A percentile compares a stretch with the other conserved stretches of the same genome.
Conservation (phyloP, 805 yeast species). For the Tanozyma kutaoensis region DNA sequence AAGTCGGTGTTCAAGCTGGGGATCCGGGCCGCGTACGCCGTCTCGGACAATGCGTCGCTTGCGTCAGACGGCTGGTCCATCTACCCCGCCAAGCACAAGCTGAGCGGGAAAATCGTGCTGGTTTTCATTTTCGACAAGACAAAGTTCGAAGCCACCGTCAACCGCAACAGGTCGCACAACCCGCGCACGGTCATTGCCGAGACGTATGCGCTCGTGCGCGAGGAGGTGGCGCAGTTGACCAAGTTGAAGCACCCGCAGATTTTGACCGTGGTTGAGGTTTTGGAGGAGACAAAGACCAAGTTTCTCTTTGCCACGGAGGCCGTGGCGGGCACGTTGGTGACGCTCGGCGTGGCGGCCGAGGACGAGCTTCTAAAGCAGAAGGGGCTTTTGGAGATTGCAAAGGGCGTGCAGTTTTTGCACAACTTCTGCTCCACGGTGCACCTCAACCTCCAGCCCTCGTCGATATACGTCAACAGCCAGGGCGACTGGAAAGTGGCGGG, state of each 20-base stretch:
- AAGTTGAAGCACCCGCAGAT: constrained; percentile 85
- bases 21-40: constrained; percentile 52
- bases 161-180: constrained; percentile 21
- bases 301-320: constrained; percentile 79
- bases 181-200: constrained; percentile 47
- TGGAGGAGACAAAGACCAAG: constrained; percentile 74
- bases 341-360: constrained; percentile 13
- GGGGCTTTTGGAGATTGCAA: constrained; percentile 68
- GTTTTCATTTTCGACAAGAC: constrained; percentile 82
- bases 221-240: constrained; percentile 60
- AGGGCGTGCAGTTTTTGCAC: constrained; percentile 76
- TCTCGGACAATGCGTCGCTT: constrained; percentile 61
- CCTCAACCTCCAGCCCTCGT: constrained; percentile 62
- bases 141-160: constrained; percentile 45
- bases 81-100: constrained; percentile 67
- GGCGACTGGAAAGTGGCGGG: constrained; percentile 95
- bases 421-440: constrained; percentile 64
- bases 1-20: constrained; percentile 43
- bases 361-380: constrained; percentile 68
- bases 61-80: constrained; percentile 74
- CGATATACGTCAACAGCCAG: constrained; percentile 64
- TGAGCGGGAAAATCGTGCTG: constrained; percentile 50
- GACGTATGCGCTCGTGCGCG: constrained; percentile 47
- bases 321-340: constrained; percentile 41
- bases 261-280: constrained; percentile 70